Percentiles rank a stretch among this genome's conserved stretches.
Conservation (phyloP, 495 filamentous ascomycete species). For the Hyaloscypha hepaticicola region DNA sequence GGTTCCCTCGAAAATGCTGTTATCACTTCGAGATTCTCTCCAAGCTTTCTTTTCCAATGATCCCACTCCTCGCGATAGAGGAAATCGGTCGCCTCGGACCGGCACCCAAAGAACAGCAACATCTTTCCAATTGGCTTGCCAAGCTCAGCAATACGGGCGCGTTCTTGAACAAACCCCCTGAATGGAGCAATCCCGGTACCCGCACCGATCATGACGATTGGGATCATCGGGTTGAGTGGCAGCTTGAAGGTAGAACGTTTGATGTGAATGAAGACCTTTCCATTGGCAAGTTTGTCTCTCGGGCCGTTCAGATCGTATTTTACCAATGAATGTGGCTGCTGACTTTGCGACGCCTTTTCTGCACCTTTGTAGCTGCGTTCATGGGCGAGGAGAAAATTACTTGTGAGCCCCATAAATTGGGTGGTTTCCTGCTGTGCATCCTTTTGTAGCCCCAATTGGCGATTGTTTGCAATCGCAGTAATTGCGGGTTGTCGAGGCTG, state of each 20-base stretch:
- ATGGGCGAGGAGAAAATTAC: too few species aligned
- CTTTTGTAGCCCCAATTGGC: too few species aligned
- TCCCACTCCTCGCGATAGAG: constrained; percentile 68
- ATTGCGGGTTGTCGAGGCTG: too few species aligned
- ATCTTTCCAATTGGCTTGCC: constrained; percentile 29
- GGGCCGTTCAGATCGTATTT: too few species aligned
- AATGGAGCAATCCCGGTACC: constrained; percentile 58
- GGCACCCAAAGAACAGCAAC: constrained; percentile 62
- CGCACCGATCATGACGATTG: constrained; percentile 62
- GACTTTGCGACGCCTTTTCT: too few species aligned
- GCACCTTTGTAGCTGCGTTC: too few species aligned
- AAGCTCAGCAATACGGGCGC: constrained; percentile 29
- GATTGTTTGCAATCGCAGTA: too few species aligned
- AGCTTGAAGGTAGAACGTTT: constrained; percentile 53
- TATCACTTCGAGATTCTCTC: constrained; percentile 40
- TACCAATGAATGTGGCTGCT: too few species aligned
- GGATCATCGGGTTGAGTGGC: constrained; percentile 53
- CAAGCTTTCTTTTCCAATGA: neutral
- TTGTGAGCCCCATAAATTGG: too few species aligned
- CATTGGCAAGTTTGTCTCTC: too few species aligned
- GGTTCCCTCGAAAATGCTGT: constrained; percentile 67
- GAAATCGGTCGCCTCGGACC: constrained; percentile 56
- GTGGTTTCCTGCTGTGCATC: too few species aligned
- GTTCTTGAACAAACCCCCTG: constrained; percentile 53
- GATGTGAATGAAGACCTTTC: neutral